These are phyloP conservation scores for Adiantum capillusveneris DNA, from an alignment of 75 land plant genomes.

Conservation along the genomic window DNA sequence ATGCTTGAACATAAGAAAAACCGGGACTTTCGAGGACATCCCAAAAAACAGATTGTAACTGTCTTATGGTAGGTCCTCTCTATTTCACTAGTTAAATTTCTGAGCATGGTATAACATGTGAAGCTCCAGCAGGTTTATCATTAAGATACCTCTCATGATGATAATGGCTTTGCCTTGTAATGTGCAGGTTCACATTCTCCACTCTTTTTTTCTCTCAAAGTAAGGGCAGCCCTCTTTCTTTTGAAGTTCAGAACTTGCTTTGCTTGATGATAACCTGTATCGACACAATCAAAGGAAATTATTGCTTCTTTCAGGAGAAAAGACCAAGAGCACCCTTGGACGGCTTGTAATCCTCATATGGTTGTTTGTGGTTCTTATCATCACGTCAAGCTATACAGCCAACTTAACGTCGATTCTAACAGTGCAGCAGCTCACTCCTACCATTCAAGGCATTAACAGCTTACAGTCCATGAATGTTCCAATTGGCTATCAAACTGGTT, in stretches of 20 bases:
- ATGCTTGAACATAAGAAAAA: conserved; percentile 31
- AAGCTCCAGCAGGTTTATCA: too few species aligned
- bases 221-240: conserved; percentile 1
- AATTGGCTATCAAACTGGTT: conserved; percentile 74
- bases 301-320: neutral
- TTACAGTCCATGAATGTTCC: conserved; percentile 46
- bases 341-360: conserved; percentile 61
- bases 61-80: conserved; percentile 9
- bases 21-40: conserved; percentile 17
- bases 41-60: conserved; percentile 19
- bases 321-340: conserved; percentile 48
- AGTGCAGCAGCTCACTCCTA: conserved; percentile 55
- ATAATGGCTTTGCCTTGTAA: too few species aligned
- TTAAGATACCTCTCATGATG: too few species aligned
- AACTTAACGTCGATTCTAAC: conserved; percentile 79
- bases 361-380: conserved; percentile 79
- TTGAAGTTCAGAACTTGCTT: too few species aligned
- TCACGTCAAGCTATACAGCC: conserved; percentile 85
- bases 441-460: conserved; percentile 57
- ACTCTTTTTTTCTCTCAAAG: conserved; percentile 18
- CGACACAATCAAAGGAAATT: neutral
- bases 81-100: too few species aligned
- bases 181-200: conserved; percentile 19
- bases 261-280: too few species aligned
- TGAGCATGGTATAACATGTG: too few species aligned